These are phyloP conservation scores for Stemphylium beticola DNA, from an alignment of 2,329 filamentous ascomycete genomes.

Conservation along the genomic window DNA sequence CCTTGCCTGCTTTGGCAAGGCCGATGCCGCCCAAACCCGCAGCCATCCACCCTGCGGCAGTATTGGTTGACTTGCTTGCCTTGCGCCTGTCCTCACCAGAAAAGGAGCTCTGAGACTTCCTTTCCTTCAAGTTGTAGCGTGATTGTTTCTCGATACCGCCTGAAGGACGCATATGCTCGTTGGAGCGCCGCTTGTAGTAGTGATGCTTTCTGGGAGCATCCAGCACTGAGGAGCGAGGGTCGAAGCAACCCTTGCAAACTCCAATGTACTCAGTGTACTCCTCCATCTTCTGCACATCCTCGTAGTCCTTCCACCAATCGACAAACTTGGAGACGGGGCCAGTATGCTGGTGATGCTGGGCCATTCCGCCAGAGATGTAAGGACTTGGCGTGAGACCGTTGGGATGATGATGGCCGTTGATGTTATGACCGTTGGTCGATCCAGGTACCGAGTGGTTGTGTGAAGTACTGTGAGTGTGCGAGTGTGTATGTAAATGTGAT, in stretches of 20 bases:
- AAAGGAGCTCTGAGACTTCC: constrained; percentile 39
- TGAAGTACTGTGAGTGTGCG: constrained; percentile 25
- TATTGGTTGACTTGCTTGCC: constrained; percentile 52
- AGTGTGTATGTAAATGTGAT: constrained; percentile 38
- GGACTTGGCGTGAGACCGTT: constrained; percentile 27
- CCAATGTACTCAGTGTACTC: constrained; percentile 72
- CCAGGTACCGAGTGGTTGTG: constrained; percentile 39
- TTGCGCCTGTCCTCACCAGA: constrained; percentile 45
- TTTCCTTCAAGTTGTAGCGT: constrained; percentile 55
- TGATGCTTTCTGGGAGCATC: constrained; percentile 68
- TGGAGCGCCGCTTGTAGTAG: constrained; percentile 55
- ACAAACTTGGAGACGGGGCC: constrained; percentile 63
- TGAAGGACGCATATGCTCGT: constrained; percentile 50
- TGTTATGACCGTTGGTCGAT: constrained; percentile 34
- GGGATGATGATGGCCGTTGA: constrained; percentile 26
- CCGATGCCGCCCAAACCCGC: constrained; percentile 62
- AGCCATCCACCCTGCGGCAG: constrained; percentile 59
- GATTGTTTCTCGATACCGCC: constrained; percentile 66
- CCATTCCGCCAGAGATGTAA: constrained; percentile 48
- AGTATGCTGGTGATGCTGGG: constrained; percentile 58
- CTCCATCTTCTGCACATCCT: constrained; percentile 70
- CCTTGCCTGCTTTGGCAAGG: constrained; percentile 59
- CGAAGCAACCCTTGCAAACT: constrained; percentile 70
- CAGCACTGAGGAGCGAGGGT: constrained; percentile 61
- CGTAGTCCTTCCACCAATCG: constrained; percentile 68